Evolutionary conservation across 495 filamentous ascomycete species (phyloP).

Genomic region (Tetracladium setigerum): DNA sequence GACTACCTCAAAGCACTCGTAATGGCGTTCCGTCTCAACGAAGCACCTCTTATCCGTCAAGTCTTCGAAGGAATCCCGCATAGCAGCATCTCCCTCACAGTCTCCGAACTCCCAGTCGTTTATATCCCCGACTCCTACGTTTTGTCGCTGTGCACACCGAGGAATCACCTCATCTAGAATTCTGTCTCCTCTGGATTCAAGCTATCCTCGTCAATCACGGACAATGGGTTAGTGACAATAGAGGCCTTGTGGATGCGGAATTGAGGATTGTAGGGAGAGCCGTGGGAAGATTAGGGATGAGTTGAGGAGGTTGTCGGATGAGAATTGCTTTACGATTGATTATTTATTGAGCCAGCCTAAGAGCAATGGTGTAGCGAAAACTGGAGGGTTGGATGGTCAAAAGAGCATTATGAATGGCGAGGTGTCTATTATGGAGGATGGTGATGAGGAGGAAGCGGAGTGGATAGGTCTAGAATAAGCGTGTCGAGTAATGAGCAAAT

Average conservation of each 20-base stretch:
- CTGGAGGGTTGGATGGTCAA: not conserved
- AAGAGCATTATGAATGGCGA: slow-evolving; percentile 15
- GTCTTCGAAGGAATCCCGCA: slow-evolving; percentile 82
- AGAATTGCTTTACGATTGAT: slow-evolving; percentile 78
- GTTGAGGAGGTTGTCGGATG: slow-evolving; percentile 67
- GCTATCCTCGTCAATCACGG: slow-evolving; percentile 77
- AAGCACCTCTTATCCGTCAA: slow-evolving; percentile 62
- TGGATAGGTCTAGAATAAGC: slow-evolving; percentile 48
- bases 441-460: slow-evolving; percentile 31
- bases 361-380: slow-evolving; percentile 11
- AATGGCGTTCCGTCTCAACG: slow-evolving; percentile 94
- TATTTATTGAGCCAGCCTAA: slow-evolving; percentile 48
- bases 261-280: slow-evolving; percentile 70
- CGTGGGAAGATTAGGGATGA: slow-evolving; percentile 70
- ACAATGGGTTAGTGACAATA: slow-evolving; percentile 70
- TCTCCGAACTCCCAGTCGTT: slow-evolving; percentile 71
- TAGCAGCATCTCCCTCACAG: slow-evolving; percentile 67
- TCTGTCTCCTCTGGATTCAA: slow-evolving; percentile 88
- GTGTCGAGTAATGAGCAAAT: no score
- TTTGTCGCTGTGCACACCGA: slow-evolving; percentile 86
- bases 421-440: slow-evolving; percentile 17
- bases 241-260: slow-evolving; percentile 68
- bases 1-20: slow-evolving; percentile 88
- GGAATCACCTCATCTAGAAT: slow-evolving; percentile 85
- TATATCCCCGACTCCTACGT: slow-evolving; percentile 74